Evolutionary conservation across 2,329 filamentous ascomycete species (phyloP), one percentile per base, ranked within the genome.

Genomic region (Albophoma yamanashiensis): DNA sequence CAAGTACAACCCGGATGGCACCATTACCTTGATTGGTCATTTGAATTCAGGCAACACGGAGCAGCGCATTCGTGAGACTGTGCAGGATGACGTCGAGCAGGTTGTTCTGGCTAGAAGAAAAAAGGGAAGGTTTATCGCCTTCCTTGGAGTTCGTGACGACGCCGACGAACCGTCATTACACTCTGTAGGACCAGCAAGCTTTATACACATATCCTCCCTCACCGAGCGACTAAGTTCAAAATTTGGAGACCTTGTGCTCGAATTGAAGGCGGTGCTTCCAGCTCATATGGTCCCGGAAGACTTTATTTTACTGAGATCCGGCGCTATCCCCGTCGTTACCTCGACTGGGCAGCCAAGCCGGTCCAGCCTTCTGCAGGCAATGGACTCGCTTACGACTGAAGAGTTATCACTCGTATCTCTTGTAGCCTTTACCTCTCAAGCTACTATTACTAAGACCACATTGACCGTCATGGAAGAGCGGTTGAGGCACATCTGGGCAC

Each of bases 201-300:
- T 56, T n/a, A 38, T 56, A 15, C 14, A 25, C 4, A 3, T 42
- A 27, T 56, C 55, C 9, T 42, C 55, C 3, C 39, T 56, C 4
- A 40, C 34, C 7, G 76, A 40, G 7, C 38, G 22, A 14, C 9
- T 39, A 15, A n/a, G 55, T 22, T 42, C 38, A 11, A 36, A 34
- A 20, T 20, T 45, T 14, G 6, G 22, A 2, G 55, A 57, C 20
- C 27, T 57, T 14, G 25, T 57, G 12, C 17, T 15, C 4, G 55
- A 57, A n/a, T n/a, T 57, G 55, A 12, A 36, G n/a, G 25, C 40
- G 7, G 12, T 57, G 7, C 55, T 57, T 15, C 55, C 55, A 7
- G 22, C 15, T 34, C 55, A 57, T 17, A 31, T 45, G 25, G 15
- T 57, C 2, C 55, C 55, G 7, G 39, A 43, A 20, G 25, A 57